Conservation (phyloP, 192 early-diverging fungal genomes). For the Backusella psychrophila region DNA sequence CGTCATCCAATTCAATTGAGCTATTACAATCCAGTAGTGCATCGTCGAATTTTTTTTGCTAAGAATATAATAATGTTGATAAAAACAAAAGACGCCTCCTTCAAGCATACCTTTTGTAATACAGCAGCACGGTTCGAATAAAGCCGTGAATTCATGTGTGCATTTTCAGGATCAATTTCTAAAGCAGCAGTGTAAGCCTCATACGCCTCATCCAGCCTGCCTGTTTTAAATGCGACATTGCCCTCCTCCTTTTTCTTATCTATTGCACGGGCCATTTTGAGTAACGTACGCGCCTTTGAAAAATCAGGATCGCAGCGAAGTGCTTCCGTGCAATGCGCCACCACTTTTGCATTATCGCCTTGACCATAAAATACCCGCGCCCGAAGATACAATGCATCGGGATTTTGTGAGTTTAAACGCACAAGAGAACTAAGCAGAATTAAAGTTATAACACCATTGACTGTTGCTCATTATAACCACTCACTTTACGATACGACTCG, state of each 20-base stretch:
- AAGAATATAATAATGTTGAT: neutral
- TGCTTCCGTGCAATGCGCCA: slow-evolving; percentile 54
- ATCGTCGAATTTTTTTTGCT: slow-evolving; percentile 53
- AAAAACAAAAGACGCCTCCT: neutral
- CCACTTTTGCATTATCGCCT: slow-evolving; percentile 56
- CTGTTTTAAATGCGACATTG: slow-evolving; percentile 70
- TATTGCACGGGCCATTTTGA: slow-evolving; percentile 60
- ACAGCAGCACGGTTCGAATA: slow-evolving; percentile 77
- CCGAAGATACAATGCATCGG: slow-evolving; percentile 66
- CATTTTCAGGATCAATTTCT: slow-evolving; percentile 62
- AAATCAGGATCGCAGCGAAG: slow-evolving; percentile 81
- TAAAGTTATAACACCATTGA: neutral
- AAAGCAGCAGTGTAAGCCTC: slow-evolving; percentile 67
- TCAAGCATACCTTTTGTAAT: slow-evolving; percentile 47
- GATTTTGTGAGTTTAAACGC: slow-evolving; percentile 57
- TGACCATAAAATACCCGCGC: slow-evolving; percentile 70
- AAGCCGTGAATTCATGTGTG: slow-evolving; percentile 61
- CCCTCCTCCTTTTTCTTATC: slow-evolving; percentile 69
- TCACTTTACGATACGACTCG: slow-evolving; percentile 57
- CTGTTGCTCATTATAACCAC: neutral
- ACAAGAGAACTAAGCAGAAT: slow-evolving; percentile 50
- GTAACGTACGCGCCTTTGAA: slow-evolving; percentile 56
- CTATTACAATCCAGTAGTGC: slow-evolving; percentile 61
- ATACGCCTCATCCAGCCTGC: slow-evolving; percentile 59
- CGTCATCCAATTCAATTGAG: slow-evolving; percentile 60